Evolutionary conservation across 2,329 filamentous ascomycete species (phyloP).

Genomic region (Microdochium trichocladiopsis): DNA sequence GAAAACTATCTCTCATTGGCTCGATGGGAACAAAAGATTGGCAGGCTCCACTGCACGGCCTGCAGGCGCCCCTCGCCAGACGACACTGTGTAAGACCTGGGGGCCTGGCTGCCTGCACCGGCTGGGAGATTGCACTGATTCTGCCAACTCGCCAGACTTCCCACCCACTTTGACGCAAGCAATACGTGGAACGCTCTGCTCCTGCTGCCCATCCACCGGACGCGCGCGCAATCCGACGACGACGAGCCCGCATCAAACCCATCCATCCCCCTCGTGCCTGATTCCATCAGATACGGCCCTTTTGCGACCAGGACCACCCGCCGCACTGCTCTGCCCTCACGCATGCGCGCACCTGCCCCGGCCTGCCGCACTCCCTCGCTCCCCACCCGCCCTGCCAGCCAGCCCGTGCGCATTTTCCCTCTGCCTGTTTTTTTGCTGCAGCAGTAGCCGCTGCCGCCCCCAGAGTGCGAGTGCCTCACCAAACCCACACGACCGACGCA

Average conservation of each 20-base stretch:
- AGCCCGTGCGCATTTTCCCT: not conserved
- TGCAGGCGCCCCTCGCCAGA: no score
- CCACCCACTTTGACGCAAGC: not conserved
- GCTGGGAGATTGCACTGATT: not conserved
- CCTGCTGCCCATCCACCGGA: not conserved
- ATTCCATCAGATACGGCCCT: not conserved
- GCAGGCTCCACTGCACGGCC: no score
- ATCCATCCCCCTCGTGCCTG: constrained; percentile 1
- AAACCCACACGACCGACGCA: not conserved
- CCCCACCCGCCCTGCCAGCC: not conserved
- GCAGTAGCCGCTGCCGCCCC: not conserved
- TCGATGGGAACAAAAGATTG: no score
- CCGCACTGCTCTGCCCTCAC: not conserved
- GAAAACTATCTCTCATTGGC: not conserved
- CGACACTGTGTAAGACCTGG: not conserved
- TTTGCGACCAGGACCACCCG: not conserved
- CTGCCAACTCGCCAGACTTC: not conserved
- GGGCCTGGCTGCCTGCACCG: not conserved
- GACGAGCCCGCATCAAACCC: constrained; percentile 1
- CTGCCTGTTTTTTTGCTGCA: not conserved
- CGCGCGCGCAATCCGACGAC: not conserved
- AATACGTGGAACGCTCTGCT: not conserved
- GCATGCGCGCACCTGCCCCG: not conserved
- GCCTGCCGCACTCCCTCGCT: not conserved
- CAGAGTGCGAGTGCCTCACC: not conserved